These are phyloP conservation scores for Plantago coronopus DNA, from an alignment of 305 asterid species.

Conservation along the genomic window DNA sequence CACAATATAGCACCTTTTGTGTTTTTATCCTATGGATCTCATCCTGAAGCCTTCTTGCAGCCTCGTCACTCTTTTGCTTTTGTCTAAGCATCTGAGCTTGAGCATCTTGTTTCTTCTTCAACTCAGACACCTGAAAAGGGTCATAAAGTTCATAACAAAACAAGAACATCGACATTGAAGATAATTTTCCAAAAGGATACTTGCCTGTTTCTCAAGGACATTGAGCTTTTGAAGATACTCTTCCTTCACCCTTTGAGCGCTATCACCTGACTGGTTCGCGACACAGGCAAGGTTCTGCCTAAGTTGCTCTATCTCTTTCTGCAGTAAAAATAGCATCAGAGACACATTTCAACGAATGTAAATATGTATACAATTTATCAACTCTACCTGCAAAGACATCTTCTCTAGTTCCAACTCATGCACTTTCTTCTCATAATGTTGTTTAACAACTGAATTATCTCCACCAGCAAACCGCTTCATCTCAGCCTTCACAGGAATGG, in stretches of 20 bases:
- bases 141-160: conserved; percentile 17
- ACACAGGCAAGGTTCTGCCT: conserved; percentile 63
- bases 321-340: conserved; percentile 23
- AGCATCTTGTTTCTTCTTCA: conserved; percentile 98
- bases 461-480: conserved; percentile 62
- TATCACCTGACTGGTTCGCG: conserved; percentile 70
- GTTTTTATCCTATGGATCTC: conserved; percentile 92
- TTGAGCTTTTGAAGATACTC: conserved; percentile 95
- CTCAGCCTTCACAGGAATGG: conserved; percentile 61
- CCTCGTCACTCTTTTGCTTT: conserved; percentile 94
- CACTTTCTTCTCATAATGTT: conserved; percentile 91
- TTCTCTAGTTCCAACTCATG: conserved; percentile 86
- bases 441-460: conserved; percentile 83
- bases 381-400: conserved; percentile 62
- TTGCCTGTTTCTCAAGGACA: conserved; percentile 82
- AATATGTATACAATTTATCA: conserved; percentile 6
- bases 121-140: conserved; percentile 64
- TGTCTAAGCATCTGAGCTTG: conserved; percentile 94
- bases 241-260: conserved; percentile 91
- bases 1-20: conserved; percentile 55
- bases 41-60: conserved; percentile 78
- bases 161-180: conserved; percentile 10
- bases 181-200: conserved; percentile 3
- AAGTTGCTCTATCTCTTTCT: conserved; percentile 93
- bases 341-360: conserved; percentile 15